Percentiles rank a stretch among this genome's conserved stretches.
Evolutionary conservation across 2,329 filamentous ascomycete genomes (phyloP).

Genomic region (Beauveria rudraprayagi): DNA sequence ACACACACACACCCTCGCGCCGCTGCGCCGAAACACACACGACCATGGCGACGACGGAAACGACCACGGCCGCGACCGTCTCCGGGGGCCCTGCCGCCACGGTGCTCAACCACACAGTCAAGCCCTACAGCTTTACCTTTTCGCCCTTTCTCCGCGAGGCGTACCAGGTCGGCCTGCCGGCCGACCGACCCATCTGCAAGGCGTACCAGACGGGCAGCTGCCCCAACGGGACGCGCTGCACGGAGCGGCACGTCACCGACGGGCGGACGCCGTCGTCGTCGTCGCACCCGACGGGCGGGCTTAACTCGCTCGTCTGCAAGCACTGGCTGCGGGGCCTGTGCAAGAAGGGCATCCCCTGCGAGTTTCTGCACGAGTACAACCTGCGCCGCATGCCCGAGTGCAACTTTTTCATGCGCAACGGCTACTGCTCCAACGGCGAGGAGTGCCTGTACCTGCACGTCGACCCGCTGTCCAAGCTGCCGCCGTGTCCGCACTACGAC

Average conservation of each 20-base stretch:
- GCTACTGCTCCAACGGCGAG: conserved; percentile 93
- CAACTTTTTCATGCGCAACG: conserved; percentile 89
- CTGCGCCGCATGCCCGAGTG: conserved; percentile 97
- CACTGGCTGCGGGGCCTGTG: conserved; percentile 96
- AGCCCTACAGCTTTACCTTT: conserved; percentile 69
- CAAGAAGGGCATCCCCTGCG: conserved; percentile 95
- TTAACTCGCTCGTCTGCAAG: conserved; percentile 89
- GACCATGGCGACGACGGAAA: conserved; percentile 23
- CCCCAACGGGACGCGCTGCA: conserved; percentile 73
- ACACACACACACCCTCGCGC: not conserved
- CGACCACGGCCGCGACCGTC: conserved; percentile 18
- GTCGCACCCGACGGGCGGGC: conserved; percentile 39
- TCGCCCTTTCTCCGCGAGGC: conserved; percentile 74
- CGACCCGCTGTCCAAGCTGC: conserved; percentile 70
- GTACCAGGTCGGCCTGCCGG: conserved; percentile 75
- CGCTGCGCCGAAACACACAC: not conserved
- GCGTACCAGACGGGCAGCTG: conserved; percentile 82
- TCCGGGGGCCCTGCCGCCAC: conserved; percentile 25
- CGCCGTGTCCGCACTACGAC: conserved; percentile 84
- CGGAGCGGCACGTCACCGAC: conserved; percentile 65
- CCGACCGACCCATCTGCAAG: conserved; percentile 74
- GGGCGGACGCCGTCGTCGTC: conserved; percentile 20
- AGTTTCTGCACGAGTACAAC: conserved; percentile 98
- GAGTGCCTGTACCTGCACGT: conserved; percentile 93
- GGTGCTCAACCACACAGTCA: conserved; percentile 50